Conservation (phyloP, 768 basidiomycete genomes). For the Thelephora ganbajun region DNA sequence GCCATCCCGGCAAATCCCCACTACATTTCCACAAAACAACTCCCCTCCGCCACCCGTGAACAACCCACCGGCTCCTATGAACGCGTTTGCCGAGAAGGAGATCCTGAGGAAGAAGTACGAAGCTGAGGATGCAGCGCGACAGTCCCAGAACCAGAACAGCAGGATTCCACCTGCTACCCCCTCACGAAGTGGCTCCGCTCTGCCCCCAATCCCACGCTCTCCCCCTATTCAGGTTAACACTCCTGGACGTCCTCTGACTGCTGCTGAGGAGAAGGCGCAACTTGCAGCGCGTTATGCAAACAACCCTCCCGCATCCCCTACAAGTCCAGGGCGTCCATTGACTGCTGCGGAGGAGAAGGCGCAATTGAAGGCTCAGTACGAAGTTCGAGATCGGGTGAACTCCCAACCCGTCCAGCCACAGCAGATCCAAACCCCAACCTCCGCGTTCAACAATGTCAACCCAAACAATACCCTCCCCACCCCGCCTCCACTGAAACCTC, state of each 20-base stretch:
- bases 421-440: constrained; percentile 13
- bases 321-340: constrained; percentile 21
- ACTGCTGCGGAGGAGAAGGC: constrained; percentile 78
- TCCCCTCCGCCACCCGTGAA: neutral
- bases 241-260: constrained; percentile 14
- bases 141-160: constrained; percentile 3
- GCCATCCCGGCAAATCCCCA: neutral
- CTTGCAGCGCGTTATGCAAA: constrained; percentile 14
- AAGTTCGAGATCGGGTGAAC: constrained; percentile 30
- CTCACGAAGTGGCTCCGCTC: constrained; percentile 6
- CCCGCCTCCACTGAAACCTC: constrained; percentile 63
- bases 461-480: constrained; percentile 16
- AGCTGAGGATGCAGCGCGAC: constrained; percentile 16
- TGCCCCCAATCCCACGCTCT: constrained; percentile 3
- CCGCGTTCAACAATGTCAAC: constrained; percentile 5
- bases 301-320: constrained; percentile 9
- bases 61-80: constrained; percentile 1
- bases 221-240: neutral
- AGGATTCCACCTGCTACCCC: constrained; percentile 12
- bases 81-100: constrained; percentile 15
- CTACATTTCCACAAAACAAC: neutral
- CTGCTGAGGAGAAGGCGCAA: constrained; percentile 16
- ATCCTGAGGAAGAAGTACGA: constrained; percentile 18
- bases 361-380: constrained; percentile 46
- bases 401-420: neutral